Conservation (phyloP, 176 grass and related monocot genomes). For the Carex pumila region DNA sequence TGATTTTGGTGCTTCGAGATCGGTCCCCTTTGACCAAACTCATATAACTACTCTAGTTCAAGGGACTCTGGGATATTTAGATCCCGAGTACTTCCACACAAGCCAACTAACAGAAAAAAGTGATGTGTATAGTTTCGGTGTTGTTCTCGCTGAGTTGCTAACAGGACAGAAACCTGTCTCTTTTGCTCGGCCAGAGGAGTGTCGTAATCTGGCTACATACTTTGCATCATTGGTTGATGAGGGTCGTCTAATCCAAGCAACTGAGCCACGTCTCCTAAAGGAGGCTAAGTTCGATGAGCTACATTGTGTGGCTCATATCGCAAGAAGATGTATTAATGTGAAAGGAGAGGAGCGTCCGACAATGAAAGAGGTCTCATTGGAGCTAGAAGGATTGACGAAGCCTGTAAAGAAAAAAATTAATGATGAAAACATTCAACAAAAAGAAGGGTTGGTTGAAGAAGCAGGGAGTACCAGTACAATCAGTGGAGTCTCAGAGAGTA, state of each 20-base stretch:
- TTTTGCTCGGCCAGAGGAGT: not conserved
- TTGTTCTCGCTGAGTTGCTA: constrained; percentile 38
- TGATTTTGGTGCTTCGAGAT: constrained; percentile 42
- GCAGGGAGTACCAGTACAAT: not conserved
- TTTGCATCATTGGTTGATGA: constrained; percentile 10
- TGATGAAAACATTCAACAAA: not conserved
- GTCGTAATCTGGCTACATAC: not conserved
- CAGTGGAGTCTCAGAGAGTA: not conserved
- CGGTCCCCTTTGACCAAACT: constrained; percentile 30
- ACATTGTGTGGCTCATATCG: not conserved
- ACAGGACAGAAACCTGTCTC: constrained; percentile 7
- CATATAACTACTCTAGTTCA: constrained; percentile 44
- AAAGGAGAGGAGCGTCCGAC: not conserved
- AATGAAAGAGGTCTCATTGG: constrained; percentile 15
- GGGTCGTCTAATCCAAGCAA: not conserved
- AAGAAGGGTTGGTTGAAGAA: not conserved
- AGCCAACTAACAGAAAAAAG: constrained; percentile 35
- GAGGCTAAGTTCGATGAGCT: not conserved
- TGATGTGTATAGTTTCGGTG: constrained; percentile 51
- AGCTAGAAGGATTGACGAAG: constrained; percentile 19
- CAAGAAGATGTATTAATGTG: constrained; percentile 18
- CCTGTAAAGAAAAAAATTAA: not conserved
- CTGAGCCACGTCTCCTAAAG: not conserved
- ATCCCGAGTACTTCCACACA: constrained; percentile 41
- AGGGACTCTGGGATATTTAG: constrained; percentile 44